Evolutionary conservation across 805 yeast species (phyloP).

Genomic region (Candida stauntonica): DNA sequence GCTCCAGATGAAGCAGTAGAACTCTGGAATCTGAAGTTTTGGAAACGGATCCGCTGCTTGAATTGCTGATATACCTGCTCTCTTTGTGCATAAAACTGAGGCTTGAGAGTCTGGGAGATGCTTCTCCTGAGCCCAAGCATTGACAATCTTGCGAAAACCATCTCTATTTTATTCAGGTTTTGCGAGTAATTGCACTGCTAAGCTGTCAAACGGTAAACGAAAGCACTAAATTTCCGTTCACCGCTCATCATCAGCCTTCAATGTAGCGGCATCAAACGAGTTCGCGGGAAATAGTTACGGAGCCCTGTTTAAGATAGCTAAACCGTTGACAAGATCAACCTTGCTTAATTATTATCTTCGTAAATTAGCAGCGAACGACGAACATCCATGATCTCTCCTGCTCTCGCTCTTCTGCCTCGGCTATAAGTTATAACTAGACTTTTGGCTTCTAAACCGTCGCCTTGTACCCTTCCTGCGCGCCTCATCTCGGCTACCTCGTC

Average conservation of each 20-base stretch:
- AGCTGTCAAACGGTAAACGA: too few species aligned
- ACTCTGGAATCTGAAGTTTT: conserved; percentile 12
- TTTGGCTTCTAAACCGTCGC: too few species aligned
- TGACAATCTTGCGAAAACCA: conserved; percentile 1
- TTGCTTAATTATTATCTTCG: too few species aligned
- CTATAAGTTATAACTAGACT: too few species aligned
- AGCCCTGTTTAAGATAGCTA: not conserved
- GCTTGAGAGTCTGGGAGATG: conserved; percentile 1
- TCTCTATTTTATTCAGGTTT: not conserved
- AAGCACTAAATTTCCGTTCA: too few species aligned
- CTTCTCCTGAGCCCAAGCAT: conserved; percentile 11
- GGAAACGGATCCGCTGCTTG: conserved; percentile 6
- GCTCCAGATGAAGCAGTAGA: conserved; percentile 11
- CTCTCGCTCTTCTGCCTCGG: too few species aligned
- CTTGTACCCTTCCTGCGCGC: too few species aligned
- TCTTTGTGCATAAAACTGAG: conserved; percentile 7
- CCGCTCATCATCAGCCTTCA: too few species aligned
- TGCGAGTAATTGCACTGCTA: not conserved
- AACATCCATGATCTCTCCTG: not conserved
- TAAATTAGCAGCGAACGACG: too few species aligned
- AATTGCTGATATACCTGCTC: conserved; percentile 7
- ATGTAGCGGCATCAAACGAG: not conserved
- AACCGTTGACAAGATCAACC: too few species aligned
- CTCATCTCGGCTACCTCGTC: too few species aligned
- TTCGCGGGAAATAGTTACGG: not conserved